phyloP scores from a whole-genome alignment of 768 basidiomycete species.

The Amanita exitialis region DNA sequence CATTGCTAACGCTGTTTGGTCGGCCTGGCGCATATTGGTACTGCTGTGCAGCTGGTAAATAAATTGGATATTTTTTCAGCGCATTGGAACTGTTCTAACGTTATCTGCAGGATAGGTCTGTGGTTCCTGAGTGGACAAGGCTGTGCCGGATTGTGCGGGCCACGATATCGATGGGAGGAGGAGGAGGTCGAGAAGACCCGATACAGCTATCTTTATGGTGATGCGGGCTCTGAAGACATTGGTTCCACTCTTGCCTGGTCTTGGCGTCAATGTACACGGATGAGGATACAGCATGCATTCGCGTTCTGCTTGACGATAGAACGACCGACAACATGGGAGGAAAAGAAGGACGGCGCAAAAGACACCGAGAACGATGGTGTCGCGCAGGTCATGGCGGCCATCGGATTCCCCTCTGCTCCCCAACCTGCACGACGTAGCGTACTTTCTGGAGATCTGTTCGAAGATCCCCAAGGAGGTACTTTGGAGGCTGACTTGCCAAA shows the following conservation, averaged over 20 bases:
- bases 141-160: constrained; percentile 78
- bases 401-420: constrained; percentile 41
- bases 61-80: background rate
- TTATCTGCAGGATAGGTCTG: constrained; percentile 49
- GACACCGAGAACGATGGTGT: constrained; percentile 30
- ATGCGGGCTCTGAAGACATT: constrained; percentile 30
- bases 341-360: constrained; percentile 17
- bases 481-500: constrained; percentile 8
- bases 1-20: constrained; percentile 73
- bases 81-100: background rate
- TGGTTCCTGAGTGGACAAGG: constrained; percentile 72
- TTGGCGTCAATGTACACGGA: constrained; percentile 65
- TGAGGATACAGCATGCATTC: constrained; percentile 68
- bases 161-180: constrained; percentile 80
- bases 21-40: constrained; percentile 63
- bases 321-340: constrained; percentile 23
- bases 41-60: constrained; percentile 63
- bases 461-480: constrained; percentile 28
- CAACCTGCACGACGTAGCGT: constrained; percentile 46
- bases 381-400: constrained; percentile 48
- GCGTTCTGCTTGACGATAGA: constrained; percentile 58
- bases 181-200: constrained; percentile 54
- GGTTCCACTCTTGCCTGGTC: constrained; percentile 56
- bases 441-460: constrained; percentile 60
- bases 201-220: constrained; percentile 32